These are phyloP conservation scores for Backusella parvicylindrica DNA, from an alignment of 192 early-diverging fungal genomes.

Conservation along the genomic window DNA sequence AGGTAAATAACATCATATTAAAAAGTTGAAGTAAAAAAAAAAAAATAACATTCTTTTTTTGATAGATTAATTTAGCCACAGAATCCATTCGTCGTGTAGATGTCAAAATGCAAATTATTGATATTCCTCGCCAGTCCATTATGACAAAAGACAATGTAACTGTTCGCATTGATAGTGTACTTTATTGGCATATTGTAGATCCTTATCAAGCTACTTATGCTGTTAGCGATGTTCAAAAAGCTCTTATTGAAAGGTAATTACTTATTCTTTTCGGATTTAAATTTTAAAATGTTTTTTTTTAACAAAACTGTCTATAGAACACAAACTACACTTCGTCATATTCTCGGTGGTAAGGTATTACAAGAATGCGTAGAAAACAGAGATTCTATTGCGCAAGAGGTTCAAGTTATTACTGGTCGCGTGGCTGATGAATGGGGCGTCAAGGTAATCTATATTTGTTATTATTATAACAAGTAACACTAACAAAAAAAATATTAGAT, in stretches of 20 bases:
- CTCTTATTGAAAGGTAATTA: conserved; percentile 71
- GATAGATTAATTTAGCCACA: conserved; percentile 45
- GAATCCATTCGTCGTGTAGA: conserved; percentile 43
- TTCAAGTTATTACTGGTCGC: conserved; percentile 76
- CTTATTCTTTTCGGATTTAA: not conserved
- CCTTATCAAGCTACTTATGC: conserved; percentile 79
- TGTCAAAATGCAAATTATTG: conserved; percentile 50
- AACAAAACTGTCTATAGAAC: conserved; percentile 50
- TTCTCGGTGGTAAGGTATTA: conserved; percentile 75
- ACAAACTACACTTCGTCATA: conserved; percentile 85
- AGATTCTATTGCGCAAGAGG: conserved; percentile 81
- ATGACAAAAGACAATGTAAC: conserved; percentile 93
- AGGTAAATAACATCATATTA: conserved; percentile 25
- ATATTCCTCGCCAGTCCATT: conserved; percentile 69
- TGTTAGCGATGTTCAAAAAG: conserved; percentile 75
- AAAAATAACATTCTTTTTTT: not conserved
- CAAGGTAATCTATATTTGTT: conserved; percentile 39
- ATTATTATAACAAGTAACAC: not conserved
- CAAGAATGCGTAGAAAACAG: conserved; percentile 92
- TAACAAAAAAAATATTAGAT: conserved; percentile 23
- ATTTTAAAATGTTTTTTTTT: not conserved
- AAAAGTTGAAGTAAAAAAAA: not conserved
- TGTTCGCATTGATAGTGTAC: conserved; percentile 78
- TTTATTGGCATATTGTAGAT: conserved; percentile 82
- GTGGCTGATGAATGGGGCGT: conserved; percentile 82